These are phyloP conservation scores for Ophiosphaerella narmari DNA, from an alignment of 2,329 filamentous ascomycete genomes.

Conservation along the genomic window DNA sequence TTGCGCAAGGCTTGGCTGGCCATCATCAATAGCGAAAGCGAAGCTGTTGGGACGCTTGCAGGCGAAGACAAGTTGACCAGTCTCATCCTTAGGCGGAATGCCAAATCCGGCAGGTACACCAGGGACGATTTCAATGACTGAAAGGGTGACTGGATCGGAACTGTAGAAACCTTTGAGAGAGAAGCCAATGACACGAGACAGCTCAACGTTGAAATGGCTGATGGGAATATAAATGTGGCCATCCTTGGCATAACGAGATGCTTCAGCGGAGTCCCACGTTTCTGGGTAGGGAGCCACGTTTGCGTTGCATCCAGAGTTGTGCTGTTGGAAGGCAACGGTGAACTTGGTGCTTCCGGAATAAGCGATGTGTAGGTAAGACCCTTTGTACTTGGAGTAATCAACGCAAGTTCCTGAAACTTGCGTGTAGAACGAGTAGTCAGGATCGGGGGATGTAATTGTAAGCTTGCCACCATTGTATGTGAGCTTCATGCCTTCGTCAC, in stretches of 20 bases:
- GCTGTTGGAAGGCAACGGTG: conserved; percentile 67
- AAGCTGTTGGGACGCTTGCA: conserved; percentile 72
- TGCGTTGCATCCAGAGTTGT: conserved; percentile 65
- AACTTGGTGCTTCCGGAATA: conserved; percentile 67
- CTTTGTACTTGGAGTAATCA: conserved; percentile 59
- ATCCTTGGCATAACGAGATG: conserved; percentile 60
- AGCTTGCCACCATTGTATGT: conserved; percentile 59
- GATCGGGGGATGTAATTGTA: conserved; percentile 62
- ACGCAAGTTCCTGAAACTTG: conserved; percentile 61
- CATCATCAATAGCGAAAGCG: conserved; percentile 74
- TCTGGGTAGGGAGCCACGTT: conserved; percentile 64
- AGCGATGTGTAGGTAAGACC: conserved; percentile 67
- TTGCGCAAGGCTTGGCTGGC: conserved; percentile 63
- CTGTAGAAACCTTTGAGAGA: conserved; percentile 69
- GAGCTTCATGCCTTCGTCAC: conserved; percentile 62
- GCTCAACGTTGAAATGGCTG: conserved; percentile 67
- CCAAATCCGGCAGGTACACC: conserved; percentile 57
- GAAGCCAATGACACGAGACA: conserved; percentile 61
- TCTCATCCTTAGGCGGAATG: conserved; percentile 65
- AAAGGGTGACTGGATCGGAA: conserved; percentile 55
- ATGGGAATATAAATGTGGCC: conserved; percentile 69
- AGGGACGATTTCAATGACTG: conserved; percentile 65
- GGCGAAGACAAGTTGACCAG: conserved; percentile 63
- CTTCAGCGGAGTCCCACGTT: conserved; percentile 71
- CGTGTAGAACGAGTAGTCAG: conserved; percentile 66